Percentiles rank a stretch among this genome's conserved stretches.
Evolutionary conservation across 1,284 basidiomycete species (phyloP).

Genomic region (Athelia psychrophila): DNA sequence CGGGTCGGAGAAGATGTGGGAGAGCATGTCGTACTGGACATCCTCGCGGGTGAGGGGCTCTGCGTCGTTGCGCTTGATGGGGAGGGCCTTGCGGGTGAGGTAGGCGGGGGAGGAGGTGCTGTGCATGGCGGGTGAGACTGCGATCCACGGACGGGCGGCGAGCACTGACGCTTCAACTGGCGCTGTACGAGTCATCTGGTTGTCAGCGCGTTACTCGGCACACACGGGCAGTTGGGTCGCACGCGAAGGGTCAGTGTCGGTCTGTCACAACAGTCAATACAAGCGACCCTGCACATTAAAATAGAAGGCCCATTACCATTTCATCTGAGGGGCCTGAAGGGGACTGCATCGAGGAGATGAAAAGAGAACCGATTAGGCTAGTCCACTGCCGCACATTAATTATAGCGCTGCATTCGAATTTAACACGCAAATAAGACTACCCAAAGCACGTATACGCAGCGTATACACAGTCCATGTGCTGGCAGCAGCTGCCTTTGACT

Average conservation of each 20-base stretch:
- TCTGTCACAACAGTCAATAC: neutral
- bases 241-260: neutral
- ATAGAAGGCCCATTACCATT: neutral
- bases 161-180: no score
- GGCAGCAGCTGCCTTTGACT: no score
- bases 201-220: no score
- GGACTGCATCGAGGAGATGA: neutral
- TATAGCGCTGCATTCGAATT: no score
- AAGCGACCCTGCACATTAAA: neutral
- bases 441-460: no score
- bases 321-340: neutral
- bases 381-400: no score
- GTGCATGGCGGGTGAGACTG: neutral
- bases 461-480: no score
- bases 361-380: no score
- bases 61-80: conserved; percentile 76
- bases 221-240: neutral
- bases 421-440: no score
- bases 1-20: conserved; percentile 73
- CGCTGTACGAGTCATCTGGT: no score
- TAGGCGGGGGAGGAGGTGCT: conserved; percentile 54
- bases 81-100: conserved; percentile 67
- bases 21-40: conserved; percentile 82
- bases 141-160: neutral
- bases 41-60: conserved; percentile 78